Percentiles rank a stretch among this genome's conserved stretches.
These are phyloP conservation scores for Trametes punicea DNA, from an alignment of 768 basidiomycete species.

Conservation along the genomic window DNA sequence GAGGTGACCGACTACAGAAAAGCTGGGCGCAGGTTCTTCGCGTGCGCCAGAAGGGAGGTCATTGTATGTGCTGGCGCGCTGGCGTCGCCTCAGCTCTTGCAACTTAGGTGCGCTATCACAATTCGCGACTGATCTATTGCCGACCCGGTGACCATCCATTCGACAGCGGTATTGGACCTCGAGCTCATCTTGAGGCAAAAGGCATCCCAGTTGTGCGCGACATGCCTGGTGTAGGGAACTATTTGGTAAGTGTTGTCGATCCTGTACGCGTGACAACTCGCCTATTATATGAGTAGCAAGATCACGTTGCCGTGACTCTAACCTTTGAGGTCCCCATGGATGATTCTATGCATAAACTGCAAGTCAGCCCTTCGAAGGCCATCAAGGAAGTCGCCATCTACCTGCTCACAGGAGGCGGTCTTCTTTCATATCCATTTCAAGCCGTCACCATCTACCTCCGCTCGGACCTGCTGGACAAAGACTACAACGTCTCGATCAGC, in stretches of 20 bases:
- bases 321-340: constrained; percentile 32
- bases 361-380: constrained; percentile 24
- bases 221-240: constrained; percentile 27
- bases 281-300: constrained; percentile 29
- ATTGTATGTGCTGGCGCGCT: constrained; percentile 21
- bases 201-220: constrained; percentile 19
- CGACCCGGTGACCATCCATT: too few relatives aligned
- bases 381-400: constrained; percentile 33
- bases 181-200: constrained; percentile 14
- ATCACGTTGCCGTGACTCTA: constrained; percentile 36
- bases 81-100: constrained; percentile 21
- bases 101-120: constrained; percentile 13
- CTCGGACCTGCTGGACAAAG: not conserved
- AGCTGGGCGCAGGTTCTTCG: constrained; percentile 8
- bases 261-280: too few relatives aligned
- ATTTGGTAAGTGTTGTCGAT: constrained; percentile 13
- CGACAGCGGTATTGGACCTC: constrained; percentile 25
- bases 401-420: constrained; percentile 31
- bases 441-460: constrained; percentile 3
- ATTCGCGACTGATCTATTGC: too few relatives aligned
- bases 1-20: constrained; percentile 1
- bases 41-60: constrained; percentile 18
- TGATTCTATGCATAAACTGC: constrained; percentile 31
- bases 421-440: constrained; percentile 18
- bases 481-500: not conserved